Evolutionary conservation across 768 basidiomycete species (phyloP), one percentile per base, ranked within the genome.

Genomic region (Podaxis sp.): DNA sequence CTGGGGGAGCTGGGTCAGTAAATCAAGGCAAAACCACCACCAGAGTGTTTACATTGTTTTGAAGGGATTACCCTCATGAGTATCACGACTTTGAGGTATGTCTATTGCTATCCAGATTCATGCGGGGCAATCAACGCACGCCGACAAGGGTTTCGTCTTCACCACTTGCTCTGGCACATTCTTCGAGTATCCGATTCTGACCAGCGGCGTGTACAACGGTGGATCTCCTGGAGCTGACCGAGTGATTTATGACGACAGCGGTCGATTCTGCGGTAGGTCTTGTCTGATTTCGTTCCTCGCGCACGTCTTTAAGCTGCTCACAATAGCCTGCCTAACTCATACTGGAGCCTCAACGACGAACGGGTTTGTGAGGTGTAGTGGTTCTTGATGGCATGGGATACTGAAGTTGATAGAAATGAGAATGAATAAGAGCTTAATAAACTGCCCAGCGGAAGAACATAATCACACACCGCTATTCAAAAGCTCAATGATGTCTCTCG

Each of bases 181-280:
- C 63, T 74, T 64, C 49, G 71, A 72, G 60, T 74, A 62, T 48
- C 73, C 72, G 28, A 66, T 73, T 10, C 53, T 66, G 56, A 66
- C 64, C 12, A 70, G 69, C 17, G 59, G 58, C 2, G 65, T 63
- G 13, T 73, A 71, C 52, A 66, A 50, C 20, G 67, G 72, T 26
- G 70, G 69, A 37, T 73, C 70, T 51, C 72, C 71, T 1, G 73
- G 71, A 20, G 68, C 71, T 15, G 69, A 74, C 56, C 70, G 71
- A n/a, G 73, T 72, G 40, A 71, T 73, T 49, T 74, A 71, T 55
- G 70, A 74, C 66, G 38, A 65, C 28, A 58, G 44, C 49, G 67
- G 64, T 38, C 51, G 70, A 38, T 62, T 73, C 56, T 74, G 72
- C 52, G 66, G 73, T 74, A 44, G 64, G 70, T 56, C 26, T 20